Conservation (phyloP, 2,329 filamentous ascomycete genomes). For the Teratosphaeria epicoccoides region DNA sequence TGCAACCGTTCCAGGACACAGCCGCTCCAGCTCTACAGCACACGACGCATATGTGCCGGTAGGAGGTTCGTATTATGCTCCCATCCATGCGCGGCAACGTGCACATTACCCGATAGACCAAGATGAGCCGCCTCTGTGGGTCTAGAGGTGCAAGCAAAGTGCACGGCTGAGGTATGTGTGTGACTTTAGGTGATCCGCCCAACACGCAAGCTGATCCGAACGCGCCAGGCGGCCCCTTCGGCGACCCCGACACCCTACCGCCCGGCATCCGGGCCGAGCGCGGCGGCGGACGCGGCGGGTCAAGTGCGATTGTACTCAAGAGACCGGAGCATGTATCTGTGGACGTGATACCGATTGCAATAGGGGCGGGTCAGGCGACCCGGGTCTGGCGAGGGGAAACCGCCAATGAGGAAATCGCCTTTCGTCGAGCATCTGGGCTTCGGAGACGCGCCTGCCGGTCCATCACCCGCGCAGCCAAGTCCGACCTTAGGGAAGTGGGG, state of each 20-base stretch:
- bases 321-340: not conserved
- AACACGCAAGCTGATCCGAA: not conserved
- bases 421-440: not conserved
- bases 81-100: conserved; percentile 17
- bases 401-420: not conserved
- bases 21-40: conserved; percentile 14
- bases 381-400: not conserved
- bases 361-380: conserved; percentile 6
- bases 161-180: conserved; percentile 13
- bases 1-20: conserved; percentile 7
- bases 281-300: not conserved
- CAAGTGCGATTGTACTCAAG: conserved; percentile 6
- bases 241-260: conserved; percentile 1
- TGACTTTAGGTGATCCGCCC: conserved; percentile 6
- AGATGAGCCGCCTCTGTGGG: conserved; percentile 10
- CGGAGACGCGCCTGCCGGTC: conserved; percentile 9
- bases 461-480: not conserved
- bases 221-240: not conserved
- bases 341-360: conserved; percentile 9
- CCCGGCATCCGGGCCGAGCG: conserved; percentile 1
- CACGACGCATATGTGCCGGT: conserved; percentile 19
- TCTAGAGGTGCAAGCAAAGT: conserved; percentile 4
- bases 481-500: not conserved
- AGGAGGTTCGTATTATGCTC: conserved; percentile 20
- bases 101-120: conserved; percentile 14